A percentile compares a stretch with the other conserved stretches of the same genome.
Conservation (phyloP, 2,329 filamentous ascomycete species). For the Aspergillus pseudoglaucus region DNA sequence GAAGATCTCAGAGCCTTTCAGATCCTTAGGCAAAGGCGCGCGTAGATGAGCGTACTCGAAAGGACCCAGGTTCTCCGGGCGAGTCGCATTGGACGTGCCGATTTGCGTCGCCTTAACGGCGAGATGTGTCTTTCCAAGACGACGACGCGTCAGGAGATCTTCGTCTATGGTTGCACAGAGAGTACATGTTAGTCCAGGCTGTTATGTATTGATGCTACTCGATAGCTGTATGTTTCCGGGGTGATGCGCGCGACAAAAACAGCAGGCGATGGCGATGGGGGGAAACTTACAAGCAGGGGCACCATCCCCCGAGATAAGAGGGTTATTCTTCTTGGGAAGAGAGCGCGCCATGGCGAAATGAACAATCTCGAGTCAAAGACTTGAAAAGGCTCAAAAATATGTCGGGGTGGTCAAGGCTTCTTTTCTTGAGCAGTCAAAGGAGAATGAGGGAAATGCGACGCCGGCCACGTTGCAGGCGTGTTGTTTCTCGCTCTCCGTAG, state of each 20-base stretch:
- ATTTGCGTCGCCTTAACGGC: constrained; percentile 71
- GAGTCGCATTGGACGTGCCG: constrained; percentile 64
- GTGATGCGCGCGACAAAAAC: not conserved
- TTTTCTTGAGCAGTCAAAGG: not conserved
- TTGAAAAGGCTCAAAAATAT: constrained; percentile 7
- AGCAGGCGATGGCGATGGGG: constrained; percentile 12
- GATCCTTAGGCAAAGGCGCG: constrained; percentile 83
- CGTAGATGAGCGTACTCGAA: constrained; percentile 97
- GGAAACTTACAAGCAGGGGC: constrained; percentile 41
- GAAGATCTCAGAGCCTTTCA: constrained; percentile 85
- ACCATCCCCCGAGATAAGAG: constrained; percentile 37
- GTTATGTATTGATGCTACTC: not conserved
- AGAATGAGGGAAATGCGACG: constrained; percentile 13
- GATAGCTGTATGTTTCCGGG: not conserved
- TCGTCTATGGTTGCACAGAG: constrained; percentile 45
- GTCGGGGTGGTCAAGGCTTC: constrained; percentile 5
- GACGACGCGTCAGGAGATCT: constrained; percentile 74
- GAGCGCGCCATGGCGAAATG: constrained; percentile 34
- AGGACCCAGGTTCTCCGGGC: constrained; percentile 66
- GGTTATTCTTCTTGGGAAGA: constrained; percentile 42
- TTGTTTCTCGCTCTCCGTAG: constrained; percentile 15
- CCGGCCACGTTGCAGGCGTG: constrained; percentile 42
- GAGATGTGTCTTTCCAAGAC: constrained; percentile 87
- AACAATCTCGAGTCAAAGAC: constrained; percentile 1
- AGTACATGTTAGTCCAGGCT: not conserved